Evolutionary conservation across 2,329 filamentous ascomycete genomes (phyloP).

Genomic region (Xylaria sp.): DNA sequence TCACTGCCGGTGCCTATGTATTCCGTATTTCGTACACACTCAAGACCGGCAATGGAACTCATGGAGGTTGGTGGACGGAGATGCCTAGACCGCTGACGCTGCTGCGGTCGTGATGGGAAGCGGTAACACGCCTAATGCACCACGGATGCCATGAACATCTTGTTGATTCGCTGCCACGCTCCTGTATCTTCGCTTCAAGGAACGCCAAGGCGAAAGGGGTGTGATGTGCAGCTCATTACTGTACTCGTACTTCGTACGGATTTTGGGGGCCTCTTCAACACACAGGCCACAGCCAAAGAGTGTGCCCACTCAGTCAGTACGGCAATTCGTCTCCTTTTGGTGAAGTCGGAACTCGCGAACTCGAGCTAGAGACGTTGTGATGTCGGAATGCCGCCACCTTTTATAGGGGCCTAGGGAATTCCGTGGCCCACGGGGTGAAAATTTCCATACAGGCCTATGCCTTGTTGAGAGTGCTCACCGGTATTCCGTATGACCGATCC

Average conservation of each 20-base stretch:
- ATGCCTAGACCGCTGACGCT: not conserved
- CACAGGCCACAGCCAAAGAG: too few relatives aligned
- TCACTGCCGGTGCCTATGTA: not conserved
- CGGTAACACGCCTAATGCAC: not conserved
- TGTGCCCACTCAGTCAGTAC: too few relatives aligned
- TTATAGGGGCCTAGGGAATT: not conserved
- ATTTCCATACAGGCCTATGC: not conserved
- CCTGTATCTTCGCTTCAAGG: not conserved
- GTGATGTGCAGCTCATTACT: not conserved
- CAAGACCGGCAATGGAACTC: too few relatives aligned
- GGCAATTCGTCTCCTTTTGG: not conserved
- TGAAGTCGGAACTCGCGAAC: not conserved
- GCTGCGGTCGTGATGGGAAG: not conserved
- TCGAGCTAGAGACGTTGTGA: not conserved
- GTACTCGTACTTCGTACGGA: too few relatives aligned
- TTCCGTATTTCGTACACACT: too few relatives aligned
- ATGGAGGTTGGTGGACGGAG: not conserved
- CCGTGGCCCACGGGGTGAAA: not conserved
- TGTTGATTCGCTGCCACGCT: not conserved
- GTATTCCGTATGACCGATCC: not conserved
- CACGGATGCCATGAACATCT: not conserved
- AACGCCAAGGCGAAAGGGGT: not conserved
- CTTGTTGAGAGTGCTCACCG: too few relatives aligned
- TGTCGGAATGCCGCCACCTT: not conserved
- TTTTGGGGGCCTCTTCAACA: too few relatives aligned